Base-by-base conservation (phyloP, 768 basidiomycete species). In the Boletus sp. region DNA sequence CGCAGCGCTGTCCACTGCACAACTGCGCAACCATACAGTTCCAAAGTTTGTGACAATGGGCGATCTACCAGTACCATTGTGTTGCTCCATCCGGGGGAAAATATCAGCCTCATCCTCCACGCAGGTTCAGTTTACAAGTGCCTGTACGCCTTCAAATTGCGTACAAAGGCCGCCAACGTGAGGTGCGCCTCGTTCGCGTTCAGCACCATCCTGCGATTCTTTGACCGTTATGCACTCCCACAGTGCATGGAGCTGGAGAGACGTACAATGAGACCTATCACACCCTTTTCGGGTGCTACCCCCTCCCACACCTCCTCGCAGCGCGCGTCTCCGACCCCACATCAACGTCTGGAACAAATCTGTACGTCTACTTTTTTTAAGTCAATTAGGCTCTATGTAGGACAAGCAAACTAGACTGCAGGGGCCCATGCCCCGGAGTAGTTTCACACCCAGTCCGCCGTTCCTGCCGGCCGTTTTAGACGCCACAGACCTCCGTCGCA, bases 181-280 rank as follows among this genome's bases (percentile, higher is more conserved):
- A 86, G 84, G 87, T 88, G 71, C 64, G 85, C 20, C 55, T 40
- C 54, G 28, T 55, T 18, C 61, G 12, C 53, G 39, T 52, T 20
- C 39, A 17, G 49, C 30, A 14, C 24, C 58, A 24, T 36, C 51
- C 32, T n/a, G 24, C 20, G 50, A 18, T 57, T 29, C 44, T 39
- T 53, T 61, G 52, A 49, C 48, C 30, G 30, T 32, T 18, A n/a
- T n/a, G 14, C 54, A 35, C 47, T 9, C n/a, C 10, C 20, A 15
- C 67, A 89, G 87, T 35, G 86, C 84, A 35, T 77, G 82, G 57
- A 78, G 83, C 57, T 89, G 87, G 86, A 77, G 83, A 62, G 84
- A 88, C 62, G 76, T 83, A 41, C 77, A 76, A 46, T 87, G 85
- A 64, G 72, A 79, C 18, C 77, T 86, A 52, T 87, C 87, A 29